These are phyloP conservation scores for Fusarium veterinarium DNA, from an alignment of 2,329 filamentous ascomycete species.

Conservation along the genomic window DNA sequence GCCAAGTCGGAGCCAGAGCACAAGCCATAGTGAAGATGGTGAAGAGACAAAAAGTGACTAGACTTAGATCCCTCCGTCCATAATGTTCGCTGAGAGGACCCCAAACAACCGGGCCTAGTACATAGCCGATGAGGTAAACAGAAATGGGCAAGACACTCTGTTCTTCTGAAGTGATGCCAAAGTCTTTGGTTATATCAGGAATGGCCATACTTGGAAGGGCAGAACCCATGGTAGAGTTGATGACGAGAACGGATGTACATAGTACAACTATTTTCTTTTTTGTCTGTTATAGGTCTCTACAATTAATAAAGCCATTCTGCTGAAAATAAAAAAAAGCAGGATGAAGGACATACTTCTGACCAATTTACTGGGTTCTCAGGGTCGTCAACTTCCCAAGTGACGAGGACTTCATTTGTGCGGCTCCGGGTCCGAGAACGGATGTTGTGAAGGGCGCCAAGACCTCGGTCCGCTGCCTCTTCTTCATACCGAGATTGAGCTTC, in stretches of 20 bases:
- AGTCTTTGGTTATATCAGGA: constrained; percentile 67
- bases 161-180: constrained; percentile 61
- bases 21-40: constrained; percentile 66
- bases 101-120: constrained; percentile 70
- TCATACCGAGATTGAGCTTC: constrained; percentile 56
- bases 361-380: constrained; percentile 66
- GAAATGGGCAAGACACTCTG: constrained; percentile 69
- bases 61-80: constrained; percentile 62
- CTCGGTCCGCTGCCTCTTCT: constrained; percentile 54
- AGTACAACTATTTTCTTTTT: constrained; percentile 67
- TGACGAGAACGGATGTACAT: constrained; percentile 67
- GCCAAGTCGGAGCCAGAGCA: constrained; percentile 64
- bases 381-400: constrained; percentile 61
- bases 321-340: background rate
- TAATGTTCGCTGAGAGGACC: constrained; percentile 75
- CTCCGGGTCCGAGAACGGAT: constrained; percentile 51
- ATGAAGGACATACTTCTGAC: constrained; percentile 49
- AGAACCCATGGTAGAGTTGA: constrained; percentile 76
- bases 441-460: constrained; percentile 49
- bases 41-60: constrained; percentile 61
- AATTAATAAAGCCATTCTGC: background rate
- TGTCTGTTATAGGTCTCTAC: constrained; percentile 47
- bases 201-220: constrained; percentile 73
- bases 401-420: constrained; percentile 49
- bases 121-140: constrained; percentile 72